Evolutionary conservation across 1,139 yeast genomes (phyloP).

Genomic region (Nadsonia starkeyi-henricii): DNA sequence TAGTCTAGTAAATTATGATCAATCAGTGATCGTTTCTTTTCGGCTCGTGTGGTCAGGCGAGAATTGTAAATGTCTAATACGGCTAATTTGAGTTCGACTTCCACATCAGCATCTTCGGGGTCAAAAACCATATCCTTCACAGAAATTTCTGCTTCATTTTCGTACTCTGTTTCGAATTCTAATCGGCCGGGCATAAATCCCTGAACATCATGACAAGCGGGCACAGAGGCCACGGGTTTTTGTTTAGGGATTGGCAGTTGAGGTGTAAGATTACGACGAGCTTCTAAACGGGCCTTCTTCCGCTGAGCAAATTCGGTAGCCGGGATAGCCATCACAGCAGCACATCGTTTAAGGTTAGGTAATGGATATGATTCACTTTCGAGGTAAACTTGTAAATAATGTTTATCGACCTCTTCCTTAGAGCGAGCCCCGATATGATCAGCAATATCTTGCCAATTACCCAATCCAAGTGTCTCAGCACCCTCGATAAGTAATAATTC

Average conservation of each 20-base stretch:
- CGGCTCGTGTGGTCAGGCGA: conserved; percentile 81
- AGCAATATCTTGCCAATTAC: conserved; percentile 94
- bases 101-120: conserved; percentile 78
- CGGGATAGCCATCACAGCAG: conserved; percentile 31
- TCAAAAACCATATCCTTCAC: conserved; percentile 93
- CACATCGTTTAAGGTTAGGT: conserved; percentile 56
- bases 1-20: conserved; percentile 72
- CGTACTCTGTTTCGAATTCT: conserved; percentile 92
- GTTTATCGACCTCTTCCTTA: conserved; percentile 81
- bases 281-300: conserved; percentile 60
- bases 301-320: conserved; percentile 57
- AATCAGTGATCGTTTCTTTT: conserved; percentile 69
- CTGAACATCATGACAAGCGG: conserved; percentile 91
- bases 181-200: conserved; percentile 98
- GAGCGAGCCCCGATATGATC: conserved; percentile 89
- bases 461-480: conserved; percentile 79
- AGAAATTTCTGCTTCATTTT: conserved; percentile 89
- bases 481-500: conserved; percentile 82
- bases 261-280: conserved; percentile 42
- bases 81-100: conserved; percentile 77
- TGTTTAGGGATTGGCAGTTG: conserved; percentile 50
- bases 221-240: conserved; percentile 84
- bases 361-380: conserved; percentile 59
- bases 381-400: conserved; percentile 59
- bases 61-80: conserved; percentile 82